Evolutionary conservation across 805 yeast genomes (phyloP), one percentile per base, ranked within the genome.

Genomic region (Metschnikowia vanudenii): DNA sequence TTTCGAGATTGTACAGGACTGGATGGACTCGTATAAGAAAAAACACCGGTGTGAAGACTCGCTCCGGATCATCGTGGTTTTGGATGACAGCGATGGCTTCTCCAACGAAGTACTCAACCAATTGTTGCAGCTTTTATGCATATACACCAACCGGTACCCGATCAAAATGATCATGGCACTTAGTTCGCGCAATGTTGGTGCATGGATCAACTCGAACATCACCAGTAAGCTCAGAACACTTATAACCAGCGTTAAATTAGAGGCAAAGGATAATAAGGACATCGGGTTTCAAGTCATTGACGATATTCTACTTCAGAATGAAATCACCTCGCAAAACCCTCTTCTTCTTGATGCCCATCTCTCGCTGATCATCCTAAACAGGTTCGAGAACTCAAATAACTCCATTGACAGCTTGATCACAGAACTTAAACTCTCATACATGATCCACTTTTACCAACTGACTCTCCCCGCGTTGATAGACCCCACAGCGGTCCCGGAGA

Each of bases 371-470:
- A 56, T 72, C 12, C 52, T 67, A 33, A 57, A 57, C 33, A 52
- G 77, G 32, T 71, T 71, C 44, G 62, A 64, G 39, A 62, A 65
- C 49, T 58, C 72, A 30, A 71, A 69, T 52, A 71, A 69, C 47
- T 71, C 76, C 11, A 68, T 72, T 39, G 76, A 72, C 49, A 56
- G 63, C 29, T 57, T 72, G 39, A 61, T 70, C 13, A 59, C 71
- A 3, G 71, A 69, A 48, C 57, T 72, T 35, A 68, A 68, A 44
- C 47, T 72, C 34, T 51, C 66, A 36, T 64, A 67, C 50, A 68
- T 71, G 73, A 67, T 67, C 18, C 65, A 68, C 47, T 72, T 67
- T 51, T 71, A 69, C 52, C 73, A 61, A 56, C 67, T 64, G 61
- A 69, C 70, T 11, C 59, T 65, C 16, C 55, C 70, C 11, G 49